Percentiles rank a stretch among this genome's conserved stretches.
These are phyloP conservation scores for Areca catechu DNA, from an alignment of 176 grass and related monocot species.

Conservation along the genomic window DNA sequence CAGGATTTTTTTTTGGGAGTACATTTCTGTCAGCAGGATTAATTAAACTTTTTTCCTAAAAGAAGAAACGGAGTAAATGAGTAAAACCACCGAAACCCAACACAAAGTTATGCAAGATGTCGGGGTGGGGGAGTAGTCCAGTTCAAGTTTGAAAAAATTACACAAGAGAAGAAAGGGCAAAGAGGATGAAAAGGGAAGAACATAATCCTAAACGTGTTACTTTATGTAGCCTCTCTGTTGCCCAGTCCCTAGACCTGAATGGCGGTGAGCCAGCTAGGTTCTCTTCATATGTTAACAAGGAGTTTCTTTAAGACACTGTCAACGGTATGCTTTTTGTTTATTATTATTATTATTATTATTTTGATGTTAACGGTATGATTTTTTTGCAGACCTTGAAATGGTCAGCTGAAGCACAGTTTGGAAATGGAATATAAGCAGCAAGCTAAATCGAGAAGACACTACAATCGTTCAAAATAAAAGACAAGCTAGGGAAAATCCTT, in stretches of 20 bases:
- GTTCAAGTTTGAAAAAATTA: background rate
- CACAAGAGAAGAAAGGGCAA: constrained; percentile 1
- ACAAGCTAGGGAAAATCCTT: background rate
- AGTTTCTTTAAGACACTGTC: background rate
- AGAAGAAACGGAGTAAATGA: background rate
- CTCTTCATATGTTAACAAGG: background rate
- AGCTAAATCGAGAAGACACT: no score
- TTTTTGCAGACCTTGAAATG: no score
- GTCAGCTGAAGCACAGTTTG: no score
- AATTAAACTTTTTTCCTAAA: background rate
- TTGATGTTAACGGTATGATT: no score
- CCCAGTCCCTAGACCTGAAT: no score
- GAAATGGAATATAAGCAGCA: no score
- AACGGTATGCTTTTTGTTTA: no score
- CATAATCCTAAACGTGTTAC: background rate
- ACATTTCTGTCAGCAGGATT: no score
- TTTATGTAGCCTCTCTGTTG: background rate
- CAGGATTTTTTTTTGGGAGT: background rate
- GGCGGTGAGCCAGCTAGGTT: no score
- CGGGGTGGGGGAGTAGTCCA: background rate
- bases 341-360: no score
- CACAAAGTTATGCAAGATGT: background rate
- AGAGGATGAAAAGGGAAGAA: background rate
- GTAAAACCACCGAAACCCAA: background rate
- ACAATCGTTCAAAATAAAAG: background rate